Conservation (phyloP, 108 stramenopile species). For the Cafeteria roenbergensis region DNA sequence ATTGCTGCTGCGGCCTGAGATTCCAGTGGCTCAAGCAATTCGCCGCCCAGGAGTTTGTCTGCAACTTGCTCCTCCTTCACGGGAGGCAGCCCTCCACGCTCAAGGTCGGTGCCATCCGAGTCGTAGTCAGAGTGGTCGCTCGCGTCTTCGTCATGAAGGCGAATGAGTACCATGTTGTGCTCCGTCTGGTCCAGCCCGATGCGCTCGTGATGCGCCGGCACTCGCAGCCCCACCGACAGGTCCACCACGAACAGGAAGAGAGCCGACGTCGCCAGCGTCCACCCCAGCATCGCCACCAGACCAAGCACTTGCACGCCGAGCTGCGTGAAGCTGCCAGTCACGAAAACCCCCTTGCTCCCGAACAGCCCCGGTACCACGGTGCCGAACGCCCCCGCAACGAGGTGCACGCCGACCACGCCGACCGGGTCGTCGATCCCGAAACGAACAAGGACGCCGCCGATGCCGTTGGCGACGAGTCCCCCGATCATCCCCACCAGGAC, state of each 20-base stretch:
- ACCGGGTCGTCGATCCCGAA: slow-evolving; percentile 13
- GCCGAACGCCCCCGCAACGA: slow-evolving; percentile 17
- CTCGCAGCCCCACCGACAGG: background rate
- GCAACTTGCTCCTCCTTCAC: too few species aligned
- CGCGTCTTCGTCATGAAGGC: background rate
- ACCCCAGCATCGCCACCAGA: background rate
- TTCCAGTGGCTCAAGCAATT: too few species aligned
- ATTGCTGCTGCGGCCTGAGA: too few species aligned
- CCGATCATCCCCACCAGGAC: background rate
- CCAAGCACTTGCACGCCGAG: background rate
- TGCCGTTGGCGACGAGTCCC: background rate
- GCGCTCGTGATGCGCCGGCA: background rate
- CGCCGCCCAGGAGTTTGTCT: too few species aligned
- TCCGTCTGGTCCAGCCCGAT: background rate
- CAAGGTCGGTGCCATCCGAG: too few species aligned
- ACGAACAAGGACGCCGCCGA: background rate
- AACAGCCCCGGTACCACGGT: slow-evolving; percentile 21
- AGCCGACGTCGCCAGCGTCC: background rate
- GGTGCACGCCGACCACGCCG: slow-evolving; percentile 12
- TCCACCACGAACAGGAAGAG: background rate
- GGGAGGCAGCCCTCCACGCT: too few species aligned
- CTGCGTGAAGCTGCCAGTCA: slow-evolving; percentile 6
- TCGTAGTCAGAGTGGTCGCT: too few species aligned
- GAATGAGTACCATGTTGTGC: background rate
- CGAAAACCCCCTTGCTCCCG: slow-evolving; percentile 14